phyloP scores from a whole-genome alignment of 306 rosid species.

The Vigna radiata region DNA sequence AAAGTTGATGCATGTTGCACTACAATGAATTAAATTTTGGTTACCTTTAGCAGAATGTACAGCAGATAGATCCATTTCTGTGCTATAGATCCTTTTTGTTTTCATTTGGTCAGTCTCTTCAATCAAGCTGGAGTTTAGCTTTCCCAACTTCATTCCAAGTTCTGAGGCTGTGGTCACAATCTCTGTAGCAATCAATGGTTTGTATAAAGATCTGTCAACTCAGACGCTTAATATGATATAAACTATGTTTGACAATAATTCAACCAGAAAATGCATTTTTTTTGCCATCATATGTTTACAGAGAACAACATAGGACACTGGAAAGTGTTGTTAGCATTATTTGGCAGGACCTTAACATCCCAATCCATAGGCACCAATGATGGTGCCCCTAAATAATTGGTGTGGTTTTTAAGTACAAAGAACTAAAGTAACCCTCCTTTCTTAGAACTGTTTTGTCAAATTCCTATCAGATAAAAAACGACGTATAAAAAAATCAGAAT shows the following conservation, averaged over 20 bases:
- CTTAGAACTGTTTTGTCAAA: conserved; percentile 1
- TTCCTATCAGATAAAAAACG: background rate
- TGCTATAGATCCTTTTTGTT: conserved; percentile 45
- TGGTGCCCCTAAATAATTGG: conserved; percentile 2
- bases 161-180: conserved; percentile 64
- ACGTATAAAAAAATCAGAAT: background rate
- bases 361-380: background rate
- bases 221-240: background rate
- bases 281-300: background rate
- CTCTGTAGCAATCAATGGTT: conserved; percentile 55
- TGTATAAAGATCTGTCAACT: conserved; percentile 28
- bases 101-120: conserved; percentile 54
- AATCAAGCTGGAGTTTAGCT: conserved; percentile 41
- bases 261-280: background rate
- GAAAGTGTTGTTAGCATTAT: conserved; percentile 27
- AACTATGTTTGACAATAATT: conserved; percentile 25
- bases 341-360: conserved; percentile 25
- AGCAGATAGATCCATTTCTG: conserved; percentile 45
- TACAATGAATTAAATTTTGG: conserved; percentile 15
- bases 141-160: conserved; percentile 57
- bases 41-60: conserved; percentile 55
- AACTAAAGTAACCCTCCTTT: conserved; percentile 5
- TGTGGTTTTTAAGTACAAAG: conserved; percentile 8
- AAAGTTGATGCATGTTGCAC: conserved; percentile 36
- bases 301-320: conserved; percentile 1